Evolutionary conservation across 1,284 basidiomycete genomes (phyloP), one percentile per base, ranked within the genome.

Genomic region (Puccinia coronata): DNA sequence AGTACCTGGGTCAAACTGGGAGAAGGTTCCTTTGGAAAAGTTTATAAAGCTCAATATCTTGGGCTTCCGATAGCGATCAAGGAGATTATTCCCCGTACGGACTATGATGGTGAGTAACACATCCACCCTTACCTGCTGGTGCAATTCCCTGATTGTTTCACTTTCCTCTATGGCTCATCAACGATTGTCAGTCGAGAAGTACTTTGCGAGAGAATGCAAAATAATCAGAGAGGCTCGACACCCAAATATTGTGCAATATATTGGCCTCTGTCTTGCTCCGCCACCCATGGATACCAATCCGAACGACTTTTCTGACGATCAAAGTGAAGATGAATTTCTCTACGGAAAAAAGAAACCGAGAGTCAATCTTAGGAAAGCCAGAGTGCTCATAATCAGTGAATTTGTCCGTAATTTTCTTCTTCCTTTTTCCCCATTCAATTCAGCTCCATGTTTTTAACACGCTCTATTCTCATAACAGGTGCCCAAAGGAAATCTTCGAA

Each of bases 31-130:
- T 98, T 96, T 87, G 95, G 95, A 8, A 93, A 93, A 82, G 95
- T 97, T 63, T 95, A 92, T 88, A 94, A 92, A 86, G 94, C 94
- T 92, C 90, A 88, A 36, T 98, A 98, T 87, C 90, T 98, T 36
- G 96, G 95, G 3, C 93, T 97, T 83, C 94, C 96, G 84, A 94
- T 98, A 39, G 95, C 95, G 51, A 94, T 98, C 87, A 98, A 98
- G 87, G 95, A 85, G 74, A 84, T 85, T 18, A 61, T 85, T 47
- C 78, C 81, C n/a, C 82, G 82, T 34, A 82, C 77, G 12, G 85
- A 85, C 36, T 85, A 85, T 79, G 83, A 85, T 78, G 83, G 84
- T 84, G 25, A 72, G 83, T 36, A 25, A 36, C 0, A 36, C 43
- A n/a, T n/a, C n/a, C 47, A 9, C 2, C 9, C 25, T 59, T 70